phyloP scores from a whole-genome alignment of 371 early-diverging fungal species.

The Sporodiniella umbellata region DNA sequence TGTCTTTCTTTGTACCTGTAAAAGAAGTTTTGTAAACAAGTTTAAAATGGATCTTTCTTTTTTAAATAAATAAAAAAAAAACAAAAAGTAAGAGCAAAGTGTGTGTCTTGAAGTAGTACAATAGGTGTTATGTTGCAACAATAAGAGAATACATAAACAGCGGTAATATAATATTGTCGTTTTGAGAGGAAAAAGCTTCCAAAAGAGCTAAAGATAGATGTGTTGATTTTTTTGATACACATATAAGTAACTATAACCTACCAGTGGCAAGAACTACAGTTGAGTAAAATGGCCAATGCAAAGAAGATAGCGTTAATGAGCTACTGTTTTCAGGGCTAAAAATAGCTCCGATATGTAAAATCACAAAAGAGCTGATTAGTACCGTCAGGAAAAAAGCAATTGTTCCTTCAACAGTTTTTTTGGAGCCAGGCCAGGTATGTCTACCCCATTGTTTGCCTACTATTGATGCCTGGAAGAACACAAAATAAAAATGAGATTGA shows the following conservation, averaged over 20 bases:
- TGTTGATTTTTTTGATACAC: background rate
- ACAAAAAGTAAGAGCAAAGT: too few species aligned
- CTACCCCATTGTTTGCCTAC: conserved; percentile 76
- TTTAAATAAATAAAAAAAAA: too few species aligned
- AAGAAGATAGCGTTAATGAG: conserved; percentile 20
- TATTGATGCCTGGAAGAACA: conserved; percentile 66
- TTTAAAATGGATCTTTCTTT: too few species aligned
- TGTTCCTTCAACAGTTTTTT: conserved; percentile 90
- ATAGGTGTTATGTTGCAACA: background rate
- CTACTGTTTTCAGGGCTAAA: conserved; percentile 22
- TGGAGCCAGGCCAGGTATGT: conserved; percentile 68
- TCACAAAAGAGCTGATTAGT: conserved; percentile 41
- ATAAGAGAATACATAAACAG: conserved; percentile 61
- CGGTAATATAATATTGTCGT: conserved; percentile 78
- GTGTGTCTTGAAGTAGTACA: too few species aligned
- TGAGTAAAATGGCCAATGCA: conserved; percentile 10
- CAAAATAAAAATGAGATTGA: background rate
- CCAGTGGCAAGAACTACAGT: conserved; percentile 33
- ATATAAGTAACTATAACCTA: conserved; percentile 9
- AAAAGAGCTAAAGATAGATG: conserved; percentile 37
- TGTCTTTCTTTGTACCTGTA: too few species aligned
- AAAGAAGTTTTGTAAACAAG: too few species aligned
- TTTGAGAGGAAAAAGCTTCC: conserved; percentile 68
- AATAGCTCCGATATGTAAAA: conserved; percentile 26
- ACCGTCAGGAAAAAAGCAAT: conserved; percentile 70